A percentile compares a stretch with the other conserved stretches of the same genome.
These are phyloP conservation scores for Fusarium hostae DNA, from an alignment of 2,329 filamentous ascomycete genomes.

Conservation along the genomic window DNA sequence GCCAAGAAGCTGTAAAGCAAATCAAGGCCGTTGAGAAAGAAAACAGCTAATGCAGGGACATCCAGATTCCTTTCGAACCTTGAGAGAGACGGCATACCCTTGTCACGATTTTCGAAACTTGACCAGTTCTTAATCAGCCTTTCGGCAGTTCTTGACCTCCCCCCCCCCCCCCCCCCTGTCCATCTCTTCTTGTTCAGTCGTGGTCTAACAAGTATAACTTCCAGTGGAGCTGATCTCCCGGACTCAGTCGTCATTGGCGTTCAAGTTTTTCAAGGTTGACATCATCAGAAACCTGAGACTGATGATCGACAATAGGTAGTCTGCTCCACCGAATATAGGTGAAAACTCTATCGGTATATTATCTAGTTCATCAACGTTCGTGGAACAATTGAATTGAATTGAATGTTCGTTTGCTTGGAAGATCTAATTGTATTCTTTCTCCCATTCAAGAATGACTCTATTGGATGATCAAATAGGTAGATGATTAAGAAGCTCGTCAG, in stretches of 20 bases:
- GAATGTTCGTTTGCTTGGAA: background rate
- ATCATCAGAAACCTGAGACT: slow-evolving; percentile 27
- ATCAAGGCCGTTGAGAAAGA: background rate
- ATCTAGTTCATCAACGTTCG: background rate
- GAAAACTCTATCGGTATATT: background rate
- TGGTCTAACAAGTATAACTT: background rate
- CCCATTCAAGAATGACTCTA: background rate
- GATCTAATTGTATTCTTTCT: background rate
- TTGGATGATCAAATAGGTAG: background rate
- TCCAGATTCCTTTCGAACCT: background rate
- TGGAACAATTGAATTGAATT: background rate
- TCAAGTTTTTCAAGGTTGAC: slow-evolving; percentile 19
- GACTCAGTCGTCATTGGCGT: slow-evolving; percentile 11
- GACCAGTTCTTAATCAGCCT: background rate
- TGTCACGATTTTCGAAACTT: background rate
- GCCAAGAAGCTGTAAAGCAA: background rate
- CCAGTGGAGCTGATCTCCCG: background rate
- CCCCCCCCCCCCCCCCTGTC: background rate
- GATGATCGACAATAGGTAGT: slow-evolving; percentile 14
- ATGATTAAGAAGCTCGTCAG: background rate
- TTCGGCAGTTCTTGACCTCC: slow-evolving; percentile 2
- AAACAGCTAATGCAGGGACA: slow-evolving; percentile 6
- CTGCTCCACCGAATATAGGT: background rate
- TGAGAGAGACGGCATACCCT: background rate
- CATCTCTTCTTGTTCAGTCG: background rate